Base-by-base conservation (phyloP, 2,329 filamentous ascomycete genomes). In the Ophiostoma tasmaniense region DNA sequence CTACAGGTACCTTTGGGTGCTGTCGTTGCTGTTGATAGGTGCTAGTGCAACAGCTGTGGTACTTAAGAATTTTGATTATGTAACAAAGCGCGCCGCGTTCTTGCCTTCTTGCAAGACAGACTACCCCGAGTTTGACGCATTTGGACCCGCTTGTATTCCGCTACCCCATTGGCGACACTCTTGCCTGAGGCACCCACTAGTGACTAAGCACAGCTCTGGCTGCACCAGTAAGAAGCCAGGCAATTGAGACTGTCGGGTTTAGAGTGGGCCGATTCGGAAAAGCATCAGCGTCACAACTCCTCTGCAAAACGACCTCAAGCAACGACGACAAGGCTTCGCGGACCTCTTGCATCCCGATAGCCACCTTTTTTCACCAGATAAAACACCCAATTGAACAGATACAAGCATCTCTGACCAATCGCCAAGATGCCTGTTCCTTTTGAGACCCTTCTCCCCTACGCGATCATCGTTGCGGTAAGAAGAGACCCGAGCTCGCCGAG, bases 391-490 rank as follows among this genome's bases (percentile, higher is more conserved):
- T 35, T 22, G 25, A 61, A 11, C n/a, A 55, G 30, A 67, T 33
- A 28, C n/a, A 17, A 25, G 17, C 22, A 59, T 33, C 45, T 42
- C 42, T 4, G 5, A 22, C 30, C 45, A n/a, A 61, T 39, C 73
- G 72, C 71, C 78, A 78, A 75, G 67, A 89, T 89, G 87, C 84
- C 84, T 70, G 79, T 89, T 72, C 87, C 87, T 65, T 89, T 88
- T 79, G 87, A 89, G 78, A 80, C 85, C 66, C 76, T 89, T 73
- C 81, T 89, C 78, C 86, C 87, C 61, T 89, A 88, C 78, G 87
- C 80, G 78, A 88, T 89, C 81, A 85, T 89, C 77, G 77, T 86
- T 74, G 81, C 78, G 75, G 86, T 89, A 82, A 78, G 85, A 45
- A 7, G 61, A 33, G 33, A 52, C 22, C 45, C 30, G 33, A 66